Conservation (phyloP, 768 basidiomycete genomes). For the Boletus tomentosulus region DNA sequence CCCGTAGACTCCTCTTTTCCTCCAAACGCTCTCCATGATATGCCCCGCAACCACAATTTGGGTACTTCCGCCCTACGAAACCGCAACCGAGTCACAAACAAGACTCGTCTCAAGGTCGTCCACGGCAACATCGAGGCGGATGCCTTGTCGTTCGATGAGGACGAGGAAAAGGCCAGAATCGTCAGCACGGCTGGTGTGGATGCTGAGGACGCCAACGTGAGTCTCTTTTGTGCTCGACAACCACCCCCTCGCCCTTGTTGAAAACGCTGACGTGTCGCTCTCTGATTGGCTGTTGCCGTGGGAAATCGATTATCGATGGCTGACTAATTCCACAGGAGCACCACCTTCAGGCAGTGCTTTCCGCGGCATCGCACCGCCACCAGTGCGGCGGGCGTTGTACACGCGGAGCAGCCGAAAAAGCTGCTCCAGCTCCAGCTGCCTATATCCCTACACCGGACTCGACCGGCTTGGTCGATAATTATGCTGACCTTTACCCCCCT, state of each 20-base stretch:
- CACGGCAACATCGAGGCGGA: slow-evolving; percentile 81
- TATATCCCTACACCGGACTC: slow-evolving; percentile 95
- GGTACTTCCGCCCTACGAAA: slow-evolving; percentile 78
- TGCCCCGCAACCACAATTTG: slow-evolving; percentile 79
- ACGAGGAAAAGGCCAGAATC: slow-evolving; percentile 79
- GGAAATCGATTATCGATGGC: slow-evolving; percentile 48
- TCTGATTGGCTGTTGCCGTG: slow-evolving; percentile 46
- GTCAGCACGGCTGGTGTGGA: slow-evolving; percentile 85
- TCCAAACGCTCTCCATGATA: slow-evolving; percentile 63
- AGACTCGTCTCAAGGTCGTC: slow-evolving; percentile 82
- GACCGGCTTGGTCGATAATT: slow-evolving; percentile 73
- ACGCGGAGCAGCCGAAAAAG: slow-evolving; percentile 32
- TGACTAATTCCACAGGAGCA: slow-evolving; percentile 55
- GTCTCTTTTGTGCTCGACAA: slow-evolving; percentile 39
- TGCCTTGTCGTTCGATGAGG: slow-evolving; percentile 75
- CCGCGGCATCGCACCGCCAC: slow-evolving; percentile 50
- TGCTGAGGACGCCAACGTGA: slow-evolving; percentile 90
- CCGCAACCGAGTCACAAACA: slow-evolving; percentile 89
- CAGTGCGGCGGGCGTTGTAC: slow-evolving; percentile 35
- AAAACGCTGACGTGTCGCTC: slow-evolving; percentile 37
- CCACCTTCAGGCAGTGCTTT: slow-evolving; percentile 54
- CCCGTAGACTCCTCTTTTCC: slow-evolving; percentile 38
- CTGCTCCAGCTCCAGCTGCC: slow-evolving; percentile 44
- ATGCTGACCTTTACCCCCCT: slow-evolving; percentile 34
- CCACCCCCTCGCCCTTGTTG: slow-evolving; percentile 41